Evolutionary conservation across 306 rosid species (phyloP), one percentile per base, ranked within the genome.

Genomic region (Vicia villosa): DNA sequence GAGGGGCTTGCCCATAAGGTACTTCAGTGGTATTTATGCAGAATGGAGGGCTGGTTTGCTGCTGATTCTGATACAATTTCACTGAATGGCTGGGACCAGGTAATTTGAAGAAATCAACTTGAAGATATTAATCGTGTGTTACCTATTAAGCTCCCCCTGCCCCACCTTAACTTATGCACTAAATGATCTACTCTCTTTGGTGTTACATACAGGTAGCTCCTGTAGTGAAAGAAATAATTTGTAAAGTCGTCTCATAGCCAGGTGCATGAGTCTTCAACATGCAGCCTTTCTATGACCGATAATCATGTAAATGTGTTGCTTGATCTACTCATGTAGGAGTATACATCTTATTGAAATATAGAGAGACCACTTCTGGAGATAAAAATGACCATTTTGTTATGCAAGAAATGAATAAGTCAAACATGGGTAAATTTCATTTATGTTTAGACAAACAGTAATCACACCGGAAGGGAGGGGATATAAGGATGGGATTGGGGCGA

Each of bases 1-100:
- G 95, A 92, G 55, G 98, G 96, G 51, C 84, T 87, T 70, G 80
- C 86, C 30, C 86, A 87, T 71, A 89, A 89, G 84, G 98, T 92
- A 34, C 91, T 89, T 56, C 98, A 89, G 75, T 92, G 98, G 98
- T 92, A 89, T 75, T 70, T 92, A 57, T 92, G 98, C 77, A 77
- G 98, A 83, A 89, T 92, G 98, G 98, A 92, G 80, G 98, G 98
- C 30, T 92, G 98, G 98, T 92, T 92, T 87, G 90, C 98, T 50
- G 94, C 92, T 36, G 98, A 92, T 84, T 89, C 95, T 52, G 96
- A 92, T 42, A 89, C 91, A 11, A 92, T 92, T 76, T 92, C 98
- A 20, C 77, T 87, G 37, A 89, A 92, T 78, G 80, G 80, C 66
- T 92, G 98, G 96, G 98, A 92, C 72, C 88, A 86, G 92, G 98